Conservation (phyloP, 495 filamentous ascomycete genomes). For the Penicillium daleae region DNA sequence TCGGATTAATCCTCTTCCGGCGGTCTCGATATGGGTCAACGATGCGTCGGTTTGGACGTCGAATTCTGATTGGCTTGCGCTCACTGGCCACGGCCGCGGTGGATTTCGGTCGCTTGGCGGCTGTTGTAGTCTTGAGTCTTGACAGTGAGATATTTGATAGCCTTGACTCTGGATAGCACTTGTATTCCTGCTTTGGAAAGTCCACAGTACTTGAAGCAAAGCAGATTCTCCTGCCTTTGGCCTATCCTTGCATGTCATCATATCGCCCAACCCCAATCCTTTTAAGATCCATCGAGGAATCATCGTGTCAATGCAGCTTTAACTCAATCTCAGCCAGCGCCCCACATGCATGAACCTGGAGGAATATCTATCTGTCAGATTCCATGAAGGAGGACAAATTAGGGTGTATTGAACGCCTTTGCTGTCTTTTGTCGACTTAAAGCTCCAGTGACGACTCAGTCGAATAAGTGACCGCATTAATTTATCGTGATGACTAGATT, state of each 20-base stretch:
- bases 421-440: no score
- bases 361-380: not conserved
- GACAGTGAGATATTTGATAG: no score
- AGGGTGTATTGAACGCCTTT: no score
- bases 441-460: no score
- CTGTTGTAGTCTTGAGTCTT: not conserved
- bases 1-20: slow-evolving; percentile 3
- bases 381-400: not conserved
- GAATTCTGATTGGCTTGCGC: not conserved
- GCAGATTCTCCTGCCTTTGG: no score
- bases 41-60: not conserved
- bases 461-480: no score
- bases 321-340: slow-evolving; percentile 1
- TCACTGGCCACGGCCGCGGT: not conserved
- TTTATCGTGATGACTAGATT: no score
- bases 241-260: no score
- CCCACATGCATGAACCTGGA: not conserved
- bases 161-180: no score
- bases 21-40: not conserved
- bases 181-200: no score
- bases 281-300: not conserved
- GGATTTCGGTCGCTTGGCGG: not conserved
- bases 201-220: no score
- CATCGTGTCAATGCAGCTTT: not conserved
- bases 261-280: no score